Percentiles rank a stretch among this genome's conserved stretches.
These are phyloP conservation scores for Candida tallmaniae DNA, from an alignment of 805 yeast species.

Conservation along the genomic window DNA sequence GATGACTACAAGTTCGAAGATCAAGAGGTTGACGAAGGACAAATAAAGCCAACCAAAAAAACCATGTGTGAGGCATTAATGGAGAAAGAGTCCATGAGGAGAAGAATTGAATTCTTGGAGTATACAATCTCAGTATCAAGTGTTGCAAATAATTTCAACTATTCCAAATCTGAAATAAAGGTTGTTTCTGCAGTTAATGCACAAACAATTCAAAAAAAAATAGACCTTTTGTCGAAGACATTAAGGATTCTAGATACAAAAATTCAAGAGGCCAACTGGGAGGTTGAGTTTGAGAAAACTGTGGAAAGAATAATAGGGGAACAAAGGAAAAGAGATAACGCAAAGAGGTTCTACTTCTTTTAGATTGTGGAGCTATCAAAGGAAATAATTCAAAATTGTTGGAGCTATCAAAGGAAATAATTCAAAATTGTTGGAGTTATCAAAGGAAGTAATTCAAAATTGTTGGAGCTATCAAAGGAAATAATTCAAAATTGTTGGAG, in stretches of 20 bases:
- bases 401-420: too few relatives aligned
- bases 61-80: constrained; percentile 11
- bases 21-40: constrained; percentile 1
- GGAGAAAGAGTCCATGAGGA: constrained; percentile 12
- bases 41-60: constrained; percentile 4
- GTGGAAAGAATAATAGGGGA: constrained; percentile 2
- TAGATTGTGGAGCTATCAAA: background rate
- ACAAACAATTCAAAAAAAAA: constrained; percentile 1
- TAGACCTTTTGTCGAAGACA: constrained; percentile 4
- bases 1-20: too few relatives aligned
- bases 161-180: constrained; percentile 10
- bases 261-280: constrained; percentile 13
- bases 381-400: too few relatives aligned
- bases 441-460: too few relatives aligned
- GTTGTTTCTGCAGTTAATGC: constrained; percentile 5
- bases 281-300: constrained; percentile 10
- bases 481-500: too few relatives aligned
- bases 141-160: constrained; percentile 7
- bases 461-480: too few relatives aligned
- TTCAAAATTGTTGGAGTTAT: too few relatives aligned
- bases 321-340: constrained; percentile 3
- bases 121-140: constrained; percentile 4
- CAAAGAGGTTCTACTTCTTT: constrained; percentile 6
- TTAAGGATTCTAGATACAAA: constrained; percentile 10
- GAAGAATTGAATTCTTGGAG: constrained; percentile 5